Conservation (phyloP, 176 grass and related monocot species). For the Metroxylon sagu region DNA sequence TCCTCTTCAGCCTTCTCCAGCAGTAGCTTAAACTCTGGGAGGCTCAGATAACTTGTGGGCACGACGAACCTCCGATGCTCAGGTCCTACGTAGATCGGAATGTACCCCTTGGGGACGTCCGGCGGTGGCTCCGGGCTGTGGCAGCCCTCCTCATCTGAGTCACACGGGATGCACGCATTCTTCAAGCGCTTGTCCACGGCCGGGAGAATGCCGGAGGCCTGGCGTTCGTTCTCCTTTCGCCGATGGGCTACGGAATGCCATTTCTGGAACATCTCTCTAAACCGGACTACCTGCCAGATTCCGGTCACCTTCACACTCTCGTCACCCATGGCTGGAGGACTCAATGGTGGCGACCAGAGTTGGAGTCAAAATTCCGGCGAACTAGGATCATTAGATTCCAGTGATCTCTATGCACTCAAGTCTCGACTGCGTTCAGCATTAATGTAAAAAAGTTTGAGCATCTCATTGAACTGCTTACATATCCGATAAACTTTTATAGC, state of each 20-base stretch:
- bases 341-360: neutral
- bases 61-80: constrained; percentile 80
- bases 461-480: too few relatives aligned
- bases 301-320: constrained; percentile 31
- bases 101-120: constrained; percentile 51
- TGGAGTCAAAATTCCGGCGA: too few relatives aligned
- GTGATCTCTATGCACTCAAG: too few relatives aligned
- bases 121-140: constrained; percentile 43
- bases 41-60: constrained; percentile 57
- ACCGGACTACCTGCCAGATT: constrained; percentile 41
- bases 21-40: constrained; percentile 69
- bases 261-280: constrained; percentile 62
- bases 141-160: constrained; percentile 54
- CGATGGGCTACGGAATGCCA: constrained; percentile 43
- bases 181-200: constrained; percentile 28
- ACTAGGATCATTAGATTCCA: too few relatives aligned
- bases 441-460: too few relatives aligned
- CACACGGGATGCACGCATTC: constrained; percentile 21
- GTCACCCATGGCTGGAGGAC: constrained; percentile 27
- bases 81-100: constrained; percentile 47
- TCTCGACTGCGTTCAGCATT: too few relatives aligned
- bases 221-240: neutral
- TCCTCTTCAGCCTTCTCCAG: constrained; percentile 79
- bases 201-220: constrained; percentile 26
- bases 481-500: too few relatives aligned